These are phyloP conservation scores for Lepidium africanum DNA, from an alignment of 345 rosid genomes.

Conservation along the genomic window DNA sequence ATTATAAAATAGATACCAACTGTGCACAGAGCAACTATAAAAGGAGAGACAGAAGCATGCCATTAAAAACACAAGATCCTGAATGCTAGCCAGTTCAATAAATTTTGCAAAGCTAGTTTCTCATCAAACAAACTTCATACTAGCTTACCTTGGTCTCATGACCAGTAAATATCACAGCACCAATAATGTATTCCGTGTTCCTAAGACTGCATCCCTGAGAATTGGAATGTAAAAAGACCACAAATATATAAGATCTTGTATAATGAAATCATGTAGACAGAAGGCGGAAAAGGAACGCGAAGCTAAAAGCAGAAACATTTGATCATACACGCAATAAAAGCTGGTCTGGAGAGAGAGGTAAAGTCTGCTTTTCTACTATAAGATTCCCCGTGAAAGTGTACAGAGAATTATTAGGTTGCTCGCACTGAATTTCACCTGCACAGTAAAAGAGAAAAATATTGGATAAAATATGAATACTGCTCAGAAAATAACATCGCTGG, in stretches of 20 bases:
- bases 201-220: constrained; percentile 97
- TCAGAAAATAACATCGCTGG: neutral
- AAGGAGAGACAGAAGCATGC: neutral
- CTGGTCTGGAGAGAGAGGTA: constrained; percentile 90
- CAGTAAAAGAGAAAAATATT: constrained; percentile 14
- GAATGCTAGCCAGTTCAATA: neutral
- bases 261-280: constrained; percentile 1
- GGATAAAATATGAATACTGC: neutral
- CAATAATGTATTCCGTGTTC: constrained; percentile 82
- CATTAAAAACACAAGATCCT: neutral
- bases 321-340: constrained; percentile 70
- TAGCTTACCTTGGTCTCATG: constrained; percentile 87
- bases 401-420: constrained; percentile 93
- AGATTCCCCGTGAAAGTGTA: constrained; percentile 98
- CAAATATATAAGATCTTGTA: neutral
- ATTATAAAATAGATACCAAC: constrained; percentile 9
- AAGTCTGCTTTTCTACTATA: constrained; percentile 67
- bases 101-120: constrained; percentile 3
- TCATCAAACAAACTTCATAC: neutral
- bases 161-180: constrained; percentile 80
- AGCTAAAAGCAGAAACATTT: constrained; percentile 8
- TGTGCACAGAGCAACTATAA: neutral
- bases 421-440: constrained; percentile 97
- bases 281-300: constrained; percentile 6
- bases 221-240: neutral